A percentile compares a stretch with the other conserved stretches of the same genome.
phyloP scores from a whole-genome alignment of 2,329 filamentous ascomycete genomes.

The Paraphoma sp. region DNA sequence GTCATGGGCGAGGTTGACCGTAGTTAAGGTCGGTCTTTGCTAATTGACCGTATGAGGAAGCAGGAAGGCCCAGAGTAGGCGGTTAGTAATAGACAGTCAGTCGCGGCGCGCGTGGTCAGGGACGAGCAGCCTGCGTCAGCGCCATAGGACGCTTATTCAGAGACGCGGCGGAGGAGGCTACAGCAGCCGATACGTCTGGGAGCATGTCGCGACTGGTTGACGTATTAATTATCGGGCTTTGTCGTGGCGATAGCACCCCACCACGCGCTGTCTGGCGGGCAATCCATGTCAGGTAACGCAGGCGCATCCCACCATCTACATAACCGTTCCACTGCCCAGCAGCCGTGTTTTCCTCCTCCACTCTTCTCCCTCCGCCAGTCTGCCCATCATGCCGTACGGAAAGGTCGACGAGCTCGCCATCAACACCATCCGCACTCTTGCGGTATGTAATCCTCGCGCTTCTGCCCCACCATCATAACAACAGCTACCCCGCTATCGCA shows the following conservation, averaged over 20 bases:
- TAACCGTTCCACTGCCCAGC: conserved; percentile 16
- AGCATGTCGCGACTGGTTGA: conserved; percentile 13
- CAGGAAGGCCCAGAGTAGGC: neutral
- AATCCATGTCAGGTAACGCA: neutral
- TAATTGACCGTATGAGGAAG: neutral
- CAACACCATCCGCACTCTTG: conserved; percentile 96
- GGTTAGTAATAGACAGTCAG: conserved; percentile 4
- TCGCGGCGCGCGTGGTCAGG: neutral
- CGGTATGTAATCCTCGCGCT: conserved; percentile 68
- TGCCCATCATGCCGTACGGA: conserved; percentile 79
- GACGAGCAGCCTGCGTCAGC: neutral
- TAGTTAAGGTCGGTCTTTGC: neutral
- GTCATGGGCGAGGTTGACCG: conserved; percentile 4
- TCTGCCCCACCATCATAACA: conserved; percentile 22
- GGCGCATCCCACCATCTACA: conserved; percentile 16
- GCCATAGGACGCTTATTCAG: conserved; percentile 10
- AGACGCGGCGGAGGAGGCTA: neutral
- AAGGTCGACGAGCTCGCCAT: conserved; percentile 89
- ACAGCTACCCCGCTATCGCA: conserved; percentile 37
- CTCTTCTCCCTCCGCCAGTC: conserved; percentile 17
- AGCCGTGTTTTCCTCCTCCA: conserved; percentile 8
- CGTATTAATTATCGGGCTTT: conserved; percentile 16
- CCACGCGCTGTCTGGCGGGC: conserved; percentile 1
- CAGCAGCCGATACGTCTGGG: neutral
- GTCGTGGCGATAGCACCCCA: conserved; percentile 13